These are phyloP conservation scores for Allium sativum DNA, from an alignment of 106 monocot genomes.

Conservation along the genomic window DNA sequence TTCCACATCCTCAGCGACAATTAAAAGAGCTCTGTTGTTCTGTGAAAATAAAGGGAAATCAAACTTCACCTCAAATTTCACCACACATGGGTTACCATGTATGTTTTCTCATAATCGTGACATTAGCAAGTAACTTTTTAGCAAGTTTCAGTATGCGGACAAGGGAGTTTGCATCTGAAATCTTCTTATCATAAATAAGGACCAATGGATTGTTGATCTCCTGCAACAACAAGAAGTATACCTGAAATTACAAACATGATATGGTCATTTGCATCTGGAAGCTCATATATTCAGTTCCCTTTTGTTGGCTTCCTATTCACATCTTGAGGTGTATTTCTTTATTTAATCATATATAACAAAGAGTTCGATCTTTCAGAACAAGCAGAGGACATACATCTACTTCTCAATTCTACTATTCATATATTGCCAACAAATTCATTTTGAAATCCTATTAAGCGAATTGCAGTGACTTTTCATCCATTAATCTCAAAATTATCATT, in stretches of 20 bases:
- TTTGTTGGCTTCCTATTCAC: too few relatives aligned
- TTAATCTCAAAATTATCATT: too few relatives aligned
- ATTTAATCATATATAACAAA: neutral
- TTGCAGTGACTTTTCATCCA: too few relatives aligned
- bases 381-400: neutral
- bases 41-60: conserved; percentile 16
- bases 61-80: too few relatives aligned
- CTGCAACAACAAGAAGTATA: conserved; percentile 29
- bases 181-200: conserved; percentile 85
- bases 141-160: conserved; percentile 58
- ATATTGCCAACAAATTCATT: neutral
- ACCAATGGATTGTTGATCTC: conserved; percentile 81
- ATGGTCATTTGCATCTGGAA: neutral
- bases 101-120: neutral
- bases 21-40: conserved; percentile 67
- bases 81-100: too few relatives aligned
- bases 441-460: too few relatives aligned
- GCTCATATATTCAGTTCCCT: too few relatives aligned
- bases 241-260: neutral
- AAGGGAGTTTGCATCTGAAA: conserved; percentile 54
- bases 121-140: conserved; percentile 24
- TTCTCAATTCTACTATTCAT: neutral
- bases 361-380: neutral
- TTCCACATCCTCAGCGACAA: conserved; percentile 85
- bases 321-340: too few relatives aligned